Conservation (phyloP, 257 asterid species). For the Solanum lignicaule region DNA sequence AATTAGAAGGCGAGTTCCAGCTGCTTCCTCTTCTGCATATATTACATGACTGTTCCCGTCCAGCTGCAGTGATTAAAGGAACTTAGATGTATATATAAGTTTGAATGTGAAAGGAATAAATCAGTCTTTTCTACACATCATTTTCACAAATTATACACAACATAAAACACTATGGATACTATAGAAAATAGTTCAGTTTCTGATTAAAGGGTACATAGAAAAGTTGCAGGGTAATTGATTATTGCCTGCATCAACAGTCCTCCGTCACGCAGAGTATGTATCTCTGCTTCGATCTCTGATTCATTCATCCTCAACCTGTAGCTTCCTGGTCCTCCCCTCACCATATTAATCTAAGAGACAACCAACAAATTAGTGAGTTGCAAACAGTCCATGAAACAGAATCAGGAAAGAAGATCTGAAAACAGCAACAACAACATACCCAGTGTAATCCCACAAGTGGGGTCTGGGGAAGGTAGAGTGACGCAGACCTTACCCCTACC, state of each 20-base stretch:
- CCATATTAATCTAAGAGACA: slow-evolving; percentile 47
- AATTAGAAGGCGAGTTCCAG: slow-evolving; percentile 98
- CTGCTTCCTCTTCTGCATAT: slow-evolving; percentile 99
- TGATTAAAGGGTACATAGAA: background rate
- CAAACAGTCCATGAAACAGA: background rate
- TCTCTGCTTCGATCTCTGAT: slow-evolving; percentile 89
- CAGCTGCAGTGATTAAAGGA: slow-evolving; percentile 42
- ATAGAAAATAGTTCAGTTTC: background rate
- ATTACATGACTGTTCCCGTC: slow-evolving; percentile 91
- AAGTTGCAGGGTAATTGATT: slow-evolving; percentile 2
- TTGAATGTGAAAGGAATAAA: background rate
- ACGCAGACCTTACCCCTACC: background rate
- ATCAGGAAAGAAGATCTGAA: background rate
- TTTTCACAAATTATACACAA: background rate
- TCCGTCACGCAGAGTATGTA: slow-evolving; percentile 97
- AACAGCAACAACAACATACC: background rate
- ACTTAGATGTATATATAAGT: background rate
- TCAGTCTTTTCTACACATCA: background rate
- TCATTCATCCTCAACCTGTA: slow-evolving; percentile 73
- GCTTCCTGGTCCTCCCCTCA: slow-evolving; percentile 56
- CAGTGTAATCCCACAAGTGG: background rate
- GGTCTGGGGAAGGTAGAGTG: background rate
- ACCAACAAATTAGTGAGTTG: background rate
- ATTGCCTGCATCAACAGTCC: slow-evolving; percentile 97
- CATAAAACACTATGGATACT: background rate